Evolutionary conservation across 1,284 basidiomycete species (phyloP).

Genomic region (Ustilago xerochloae): DNA sequence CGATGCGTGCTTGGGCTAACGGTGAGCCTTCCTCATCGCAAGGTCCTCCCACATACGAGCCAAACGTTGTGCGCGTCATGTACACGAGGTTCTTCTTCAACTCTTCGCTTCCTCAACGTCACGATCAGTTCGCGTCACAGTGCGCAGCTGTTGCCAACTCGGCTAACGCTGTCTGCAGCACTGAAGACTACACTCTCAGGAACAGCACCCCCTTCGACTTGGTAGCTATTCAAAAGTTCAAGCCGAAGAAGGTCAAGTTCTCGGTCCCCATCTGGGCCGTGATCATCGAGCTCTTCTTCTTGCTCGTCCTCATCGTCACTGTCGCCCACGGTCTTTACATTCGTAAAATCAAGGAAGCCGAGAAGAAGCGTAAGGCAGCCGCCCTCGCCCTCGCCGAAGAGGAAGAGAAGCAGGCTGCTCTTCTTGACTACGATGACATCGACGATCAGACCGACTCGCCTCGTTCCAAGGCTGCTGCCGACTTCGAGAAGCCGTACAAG

Average conservation of each 20-base stretch:
- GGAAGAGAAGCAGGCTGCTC: conserved; percentile 16
- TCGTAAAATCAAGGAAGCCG: conserved; percentile 38
- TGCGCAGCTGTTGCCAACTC: conserved; percentile 32
- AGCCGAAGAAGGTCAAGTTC: conserved; percentile 28
- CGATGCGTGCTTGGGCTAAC: conserved; percentile 50
- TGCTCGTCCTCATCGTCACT: conserved; percentile 36
- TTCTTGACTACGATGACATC: conserved; percentile 32
- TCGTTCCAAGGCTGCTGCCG: conserved; percentile 24
- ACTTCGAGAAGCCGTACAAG: conserved; percentile 46
- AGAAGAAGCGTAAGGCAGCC: conserved; percentile 44
- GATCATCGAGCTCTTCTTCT: conserved; percentile 40
- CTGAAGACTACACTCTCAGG: conserved; percentile 52
- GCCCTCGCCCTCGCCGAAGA: conserved; percentile 22
- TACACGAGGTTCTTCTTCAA: conserved; percentile 64
- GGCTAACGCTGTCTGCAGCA: conserved; percentile 46
- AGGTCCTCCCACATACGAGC: conserved; percentile 46
- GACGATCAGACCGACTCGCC: conserved; percentile 24
- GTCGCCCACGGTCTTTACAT: conserved; percentile 48
- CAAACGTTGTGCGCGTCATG: conserved; percentile 45
- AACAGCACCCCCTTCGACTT: conserved; percentile 44
- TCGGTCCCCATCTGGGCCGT: conserved; percentile 40
- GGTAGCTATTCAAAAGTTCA: conserved; percentile 16
- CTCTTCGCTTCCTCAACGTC: conserved; percentile 47
- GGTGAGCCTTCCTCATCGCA: conserved; percentile 44
- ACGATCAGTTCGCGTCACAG: conserved; percentile 38